Conservation (phyloP, 139 green algal species). For the Haematococcus lacustris region DNA sequence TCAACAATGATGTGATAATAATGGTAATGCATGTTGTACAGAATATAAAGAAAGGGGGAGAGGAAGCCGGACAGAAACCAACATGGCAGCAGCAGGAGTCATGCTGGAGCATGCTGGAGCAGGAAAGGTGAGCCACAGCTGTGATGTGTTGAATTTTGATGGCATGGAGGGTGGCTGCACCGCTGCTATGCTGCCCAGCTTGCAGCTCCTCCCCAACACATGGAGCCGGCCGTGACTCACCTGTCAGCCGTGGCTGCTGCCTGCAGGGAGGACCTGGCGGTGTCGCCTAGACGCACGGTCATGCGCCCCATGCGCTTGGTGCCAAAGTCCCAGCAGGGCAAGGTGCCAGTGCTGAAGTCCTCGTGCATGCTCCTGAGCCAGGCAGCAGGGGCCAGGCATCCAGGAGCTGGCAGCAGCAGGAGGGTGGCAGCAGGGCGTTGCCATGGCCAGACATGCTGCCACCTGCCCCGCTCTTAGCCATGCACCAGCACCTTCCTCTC, state of each 20-base stretch:
- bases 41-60: too few species aligned
- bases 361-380: neutral
- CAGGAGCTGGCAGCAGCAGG: neutral
- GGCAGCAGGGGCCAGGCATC: neutral
- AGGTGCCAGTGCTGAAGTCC: conserved; percentile 10
- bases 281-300: conserved; percentile 3
- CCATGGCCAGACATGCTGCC: neutral
- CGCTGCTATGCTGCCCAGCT: too few species aligned
- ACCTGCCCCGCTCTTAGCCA: neutral
- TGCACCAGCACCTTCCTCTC: neutral
- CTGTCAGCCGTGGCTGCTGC: neutral
- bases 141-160: too few species aligned
- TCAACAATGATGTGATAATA: too few species aligned
- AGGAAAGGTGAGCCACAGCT: too few species aligned
- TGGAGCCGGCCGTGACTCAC: too few species aligned
- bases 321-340: conserved; percentile 47
- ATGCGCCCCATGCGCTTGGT: conserved; percentile 12
- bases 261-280: neutral
- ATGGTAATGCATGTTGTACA: too few species aligned
- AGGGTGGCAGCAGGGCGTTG: neutral
- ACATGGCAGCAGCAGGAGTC: too few species aligned
- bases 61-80: too few species aligned
- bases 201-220: too few species aligned
- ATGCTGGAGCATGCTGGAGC: too few species aligned
- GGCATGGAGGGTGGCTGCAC: too few species aligned